Base-by-base conservation (phyloP, 1,139 yeast genomes). In the Arxiozyma telluris region DNA sequence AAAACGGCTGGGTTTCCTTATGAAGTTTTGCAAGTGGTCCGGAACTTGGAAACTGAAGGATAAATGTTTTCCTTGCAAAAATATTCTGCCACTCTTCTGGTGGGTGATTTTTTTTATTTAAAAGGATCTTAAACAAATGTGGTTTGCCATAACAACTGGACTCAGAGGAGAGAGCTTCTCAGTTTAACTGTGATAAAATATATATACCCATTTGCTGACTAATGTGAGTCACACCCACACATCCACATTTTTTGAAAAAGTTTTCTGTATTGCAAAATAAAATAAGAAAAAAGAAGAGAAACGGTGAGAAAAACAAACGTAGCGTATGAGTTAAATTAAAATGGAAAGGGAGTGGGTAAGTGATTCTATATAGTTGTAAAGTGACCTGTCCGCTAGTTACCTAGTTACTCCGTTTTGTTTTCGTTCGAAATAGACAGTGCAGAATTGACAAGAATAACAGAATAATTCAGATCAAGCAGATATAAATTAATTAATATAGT, bases 1-100 rank as follows among this genome's bases (percentile, higher is more conserved):
- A 76, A 78, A 59, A 70, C 81, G 64, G 96, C 97, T 0, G 96
- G 96, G 0, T 87, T 89, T 59, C 97, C 98, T 0, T 55, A 61
- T 2, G 64, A 70, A 2, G 91, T 91, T 0, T 61, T 90, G 17
- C 58, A 70, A 1, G 70, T 74, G 47, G 90, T 91, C 1, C 62
- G 50, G 21, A 22, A 34, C 7, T 27, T 58, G 12, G 52, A 47
- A 12, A 21, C 8, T 15, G 41, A 12, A 15, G 20, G 30, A 41
- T 41, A 18, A 41, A 15, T 15, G n/a, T 25, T 41, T 20, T 30
- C 12, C 25, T 11, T n/a, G 18, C 6, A 30, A n/a, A 9, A 15
- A 25, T 23, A 17, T 27, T 17, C 21, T 12, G 6, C 18, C 23
- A 17, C 12, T 43, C 20, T 8, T 44, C 6, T 6, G 12, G 6